These are phyloP conservation scores for Musa acuminata DNA, from an alignment of 176 grass and related monocot species.

Conservation along the genomic window DNA sequence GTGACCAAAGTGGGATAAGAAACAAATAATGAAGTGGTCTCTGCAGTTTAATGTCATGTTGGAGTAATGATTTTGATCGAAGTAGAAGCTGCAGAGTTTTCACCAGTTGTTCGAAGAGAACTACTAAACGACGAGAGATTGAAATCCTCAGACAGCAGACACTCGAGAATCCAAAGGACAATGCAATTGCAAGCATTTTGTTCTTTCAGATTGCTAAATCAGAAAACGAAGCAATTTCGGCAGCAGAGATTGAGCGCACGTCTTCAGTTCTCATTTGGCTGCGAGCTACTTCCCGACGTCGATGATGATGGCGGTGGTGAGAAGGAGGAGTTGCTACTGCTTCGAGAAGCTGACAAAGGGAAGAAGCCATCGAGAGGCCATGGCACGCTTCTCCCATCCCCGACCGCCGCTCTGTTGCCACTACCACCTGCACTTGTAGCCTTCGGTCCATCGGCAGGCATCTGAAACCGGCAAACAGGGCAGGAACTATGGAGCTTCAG, in stretches of 20 bases:
- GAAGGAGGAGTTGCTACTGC: not conserved
- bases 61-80: too few species aligned
- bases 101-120: too few species aligned
- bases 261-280: not conserved
- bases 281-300: not conserved
- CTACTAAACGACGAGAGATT: too few species aligned
- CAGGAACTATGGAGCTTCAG: conserved; percentile 19
- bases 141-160: too few species aligned
- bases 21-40: too few species aligned
- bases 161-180: too few species aligned
- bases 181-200: too few species aligned
- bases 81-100: too few species aligned
- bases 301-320: not conserved
- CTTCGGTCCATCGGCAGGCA: conserved; percentile 13
- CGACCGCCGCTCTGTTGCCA: not conserved
- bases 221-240: not conserved
- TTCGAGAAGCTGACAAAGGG: not conserved
- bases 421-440: not conserved
- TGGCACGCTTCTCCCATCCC: not conserved
- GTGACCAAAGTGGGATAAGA: too few species aligned
- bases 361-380: not conserved
- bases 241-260: not conserved
- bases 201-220: not conserved
- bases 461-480: conserved; percentile 17
- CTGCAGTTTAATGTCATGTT: too few species aligned